Conservation (phyloP, 2,329 filamentous ascomycete species). For the Verticillium nubilum region DNA sequence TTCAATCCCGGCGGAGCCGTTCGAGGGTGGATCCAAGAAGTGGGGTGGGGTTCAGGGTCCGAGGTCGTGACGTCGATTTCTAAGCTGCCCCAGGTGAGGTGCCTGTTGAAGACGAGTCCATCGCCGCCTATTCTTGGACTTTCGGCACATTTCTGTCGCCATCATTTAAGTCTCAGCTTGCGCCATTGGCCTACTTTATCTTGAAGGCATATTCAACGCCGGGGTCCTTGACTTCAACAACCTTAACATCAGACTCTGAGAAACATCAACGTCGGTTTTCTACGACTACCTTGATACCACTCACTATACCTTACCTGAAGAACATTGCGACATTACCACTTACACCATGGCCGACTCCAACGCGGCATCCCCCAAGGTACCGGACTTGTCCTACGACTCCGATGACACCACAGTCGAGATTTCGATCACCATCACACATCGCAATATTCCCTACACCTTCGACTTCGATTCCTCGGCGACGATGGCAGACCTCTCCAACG, state of each 20-base stretch:
- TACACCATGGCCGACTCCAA: conserved; percentile 9
- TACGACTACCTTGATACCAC: too few species aligned
- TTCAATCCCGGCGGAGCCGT: neutral
- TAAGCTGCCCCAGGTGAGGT: neutral
- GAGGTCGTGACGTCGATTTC: neutral
- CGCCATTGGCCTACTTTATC: neutral
- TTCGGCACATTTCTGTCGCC: neutral
- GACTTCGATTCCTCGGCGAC: conserved; percentile 39
- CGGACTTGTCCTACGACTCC: neutral
- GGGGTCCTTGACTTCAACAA: too few species aligned
- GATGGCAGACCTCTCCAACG: conserved; percentile 52
- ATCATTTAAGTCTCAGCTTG: neutral
- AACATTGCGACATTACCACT: too few species aligned
- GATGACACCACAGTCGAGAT: conserved; percentile 21
- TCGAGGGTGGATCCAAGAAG: neutral
- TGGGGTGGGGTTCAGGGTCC: neutral
- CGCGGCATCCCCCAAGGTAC: conserved; percentile 1
- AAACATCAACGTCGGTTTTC: too few species aligned
- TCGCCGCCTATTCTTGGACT: neutral
- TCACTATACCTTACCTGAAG: too few species aligned
- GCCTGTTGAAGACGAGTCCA: neutral
- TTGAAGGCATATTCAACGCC: neutral
- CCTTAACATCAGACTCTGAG: too few species aligned
- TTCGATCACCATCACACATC: conserved; percentile 40
- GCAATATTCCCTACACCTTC: conserved; percentile 38